Base-by-base conservation (phyloP, 495 filamentous ascomycete species). In the Lentithecium fluviatile region DNA sequence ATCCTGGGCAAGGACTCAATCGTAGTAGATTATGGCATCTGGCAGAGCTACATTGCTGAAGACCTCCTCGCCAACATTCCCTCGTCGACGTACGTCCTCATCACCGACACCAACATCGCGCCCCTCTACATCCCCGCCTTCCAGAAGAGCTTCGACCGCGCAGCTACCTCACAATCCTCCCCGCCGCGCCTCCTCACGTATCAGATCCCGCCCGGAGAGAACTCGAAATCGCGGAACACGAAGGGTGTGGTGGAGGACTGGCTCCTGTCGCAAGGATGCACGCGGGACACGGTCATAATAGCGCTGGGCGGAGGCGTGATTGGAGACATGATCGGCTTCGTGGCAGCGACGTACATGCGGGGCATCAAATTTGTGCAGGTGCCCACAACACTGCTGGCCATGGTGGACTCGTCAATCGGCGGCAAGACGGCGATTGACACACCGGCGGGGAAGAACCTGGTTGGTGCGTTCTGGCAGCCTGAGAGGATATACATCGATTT, bases 361-460 rank as follows among this genome's bases (percentile, higher is more conserved):
- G 95, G 95, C 45, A 88, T 98, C 47, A 88, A 88, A 66, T 95
- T 94, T 75, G 90, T 96, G 34, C 95, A 98, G 76, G 91, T 97
- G 52, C 94, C 94, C 2, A 97, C 94, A 40, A 95, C 92, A 0
- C 79, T 98, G 37, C 82, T 98, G 56, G 83, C 95, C 59, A 98
- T 98, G 94, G 94, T 98, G 19, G 94, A 98, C 76, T 97, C 92
- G 29, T 96, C 91, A 42, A 96, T 98, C 73, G 94, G 94, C 54
- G 94, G 94, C 45, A 98, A 98, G 81, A 97, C 95, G 15, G 94
- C 94, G 52, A 97, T 98, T 72, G 94, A 98, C 68, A 93, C 89
- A 1, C 92, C 94, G n/a, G 81, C 90, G 67, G 94, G 94, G 48
- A 98, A 98, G 80, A 98, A 98, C 71, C 78, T 98, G 51, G 88